Evolutionary conservation across 2,329 filamentous ascomycete species (phyloP), one percentile per base, ranked within the genome.

Genomic region (Colletotrichum siamense): DNA sequence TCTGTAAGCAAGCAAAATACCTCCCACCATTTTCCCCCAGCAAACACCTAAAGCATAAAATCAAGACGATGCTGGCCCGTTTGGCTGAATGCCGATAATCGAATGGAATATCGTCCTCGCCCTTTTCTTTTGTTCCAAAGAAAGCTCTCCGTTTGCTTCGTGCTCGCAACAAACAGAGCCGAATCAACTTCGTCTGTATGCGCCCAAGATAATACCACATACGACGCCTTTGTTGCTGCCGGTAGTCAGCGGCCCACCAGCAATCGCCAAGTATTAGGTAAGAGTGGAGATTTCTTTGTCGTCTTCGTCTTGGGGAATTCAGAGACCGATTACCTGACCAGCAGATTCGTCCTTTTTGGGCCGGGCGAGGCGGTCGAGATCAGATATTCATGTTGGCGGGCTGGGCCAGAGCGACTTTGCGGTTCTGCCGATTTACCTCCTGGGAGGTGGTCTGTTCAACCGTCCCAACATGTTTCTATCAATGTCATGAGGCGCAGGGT

Each of bases 391-490:
- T 59, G 12, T 61, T 30, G 18, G 12, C 22, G 13, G 24, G 24
- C 18, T 49, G 22, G 69, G 34, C 32, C 49, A 71, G 24, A 30
- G 55, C 49, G 73, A 68, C 49, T 32, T 15, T n/a, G 12, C 26
- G 12, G 28, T 52, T 28, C 55, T 64, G 74, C 71, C 67, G 77
- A 69, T 36, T 77, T 78, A 79, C 83, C 83, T 68, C 30, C 73
- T 71, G 9, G 57, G 66, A 16, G 63, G 62, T 6, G 68, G 69
- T 4, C 87, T 84, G 77, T 90, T 89, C 68, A 91, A 81, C 49
- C 88, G 86, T 52, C 87, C 86, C 72, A 92, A 84, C 90, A 92
- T 92, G 75, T 84, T 87, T 78, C 86, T 86, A 79, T 92, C 90
- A 73, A 91, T 91, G 73, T 91, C 89, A 78, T 85, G 88, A 52